Conservation (phyloP, 192 early-diverging fungal genomes). For the Thoreauomyces humboldtii region DNA sequence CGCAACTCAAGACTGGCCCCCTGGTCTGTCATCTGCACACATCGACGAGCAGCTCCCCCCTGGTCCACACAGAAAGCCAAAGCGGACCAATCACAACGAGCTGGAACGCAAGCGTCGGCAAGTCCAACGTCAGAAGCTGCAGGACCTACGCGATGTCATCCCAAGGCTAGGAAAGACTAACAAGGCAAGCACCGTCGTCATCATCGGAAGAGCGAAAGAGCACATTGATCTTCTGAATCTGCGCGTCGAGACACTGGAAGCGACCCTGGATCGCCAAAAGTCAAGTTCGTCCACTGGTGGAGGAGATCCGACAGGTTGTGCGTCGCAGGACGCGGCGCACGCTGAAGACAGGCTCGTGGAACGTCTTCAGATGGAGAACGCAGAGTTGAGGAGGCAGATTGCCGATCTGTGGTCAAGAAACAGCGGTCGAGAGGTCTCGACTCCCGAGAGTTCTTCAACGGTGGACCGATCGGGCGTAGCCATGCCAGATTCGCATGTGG, state of each 20-base stretch:
- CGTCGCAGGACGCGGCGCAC: background rate
- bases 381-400: constrained; percentile 8
- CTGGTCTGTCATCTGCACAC: too few species aligned
- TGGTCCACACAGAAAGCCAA: constrained; percentile 15
- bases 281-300: background rate
- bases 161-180: constrained; percentile 3
- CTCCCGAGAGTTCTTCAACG: too few species aligned
- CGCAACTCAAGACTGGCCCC: too few species aligned
- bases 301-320: background rate
- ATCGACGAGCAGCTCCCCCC: too few species aligned
- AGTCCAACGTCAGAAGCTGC: constrained; percentile 5
- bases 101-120: constrained; percentile 25
- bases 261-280: background rate
- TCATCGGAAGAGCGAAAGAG: constrained; percentile 25
- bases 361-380: constrained; percentile 20
- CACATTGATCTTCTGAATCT: constrained; percentile 18
- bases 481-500: too few species aligned
- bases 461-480: too few species aligned
- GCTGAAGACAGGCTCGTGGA: constrained; percentile 20
- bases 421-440: too few species aligned
- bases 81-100: constrained; percentile 21
- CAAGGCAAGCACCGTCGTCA: background rate
- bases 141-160: constrained; percentile 12
- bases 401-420: background rate
- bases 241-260: constrained; percentile 7